Evolutionary conservation across 2,329 filamentous ascomycete species (phyloP), one percentile per base, ranked within the genome.

Genomic region (Cladosporium austrohemisphaericum): DNA sequence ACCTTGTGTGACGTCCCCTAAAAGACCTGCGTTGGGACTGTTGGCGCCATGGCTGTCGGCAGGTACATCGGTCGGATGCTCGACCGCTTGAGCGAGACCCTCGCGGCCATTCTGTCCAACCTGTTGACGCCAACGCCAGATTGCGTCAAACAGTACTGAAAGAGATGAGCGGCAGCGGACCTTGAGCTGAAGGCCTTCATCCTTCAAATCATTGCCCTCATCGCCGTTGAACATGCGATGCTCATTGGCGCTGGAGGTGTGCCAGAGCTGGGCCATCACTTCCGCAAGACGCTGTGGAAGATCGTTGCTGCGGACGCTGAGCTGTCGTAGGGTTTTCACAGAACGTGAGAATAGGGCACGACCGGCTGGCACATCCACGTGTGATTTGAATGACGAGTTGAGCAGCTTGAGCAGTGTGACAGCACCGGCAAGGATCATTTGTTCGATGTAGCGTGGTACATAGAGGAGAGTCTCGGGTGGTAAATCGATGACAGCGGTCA

Each of bases 201-300:
- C 85, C 11, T 53, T 46, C 41, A 41, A 19, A 5, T 26, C 33
- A 26, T 33, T 85, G 58, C 53, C 59, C 62, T 46, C 60, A 52
- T 53, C 62, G 57, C 52, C 64, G 29, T 55, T 57, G 55, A 65
- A 62, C 28, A 63, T 46, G 25, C 56, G 55, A 31, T 60, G 59
- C 28, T 64, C 57, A 50, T 56, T 59, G 2, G 57, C 58, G 13
- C 61, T 57, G 41, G 68, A 70, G 28, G 67, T 84, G 59, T 89
- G 88, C 86, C 86, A 93, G 67, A 93, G 85, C 69, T 92, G 88
- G 5, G 88, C 86, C 75, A 92, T 85, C n/a, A 93, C 78, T 70
- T 92, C 88, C 2, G 86, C 86, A 52, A 92, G 75, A 25, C 88
- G 80, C 75, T 86, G 88, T 47, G 88, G 83, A 9, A 93, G 76